Conservation (phyloP, 805 yeast genomes). For the Wickerhamomyces alni region DNA sequence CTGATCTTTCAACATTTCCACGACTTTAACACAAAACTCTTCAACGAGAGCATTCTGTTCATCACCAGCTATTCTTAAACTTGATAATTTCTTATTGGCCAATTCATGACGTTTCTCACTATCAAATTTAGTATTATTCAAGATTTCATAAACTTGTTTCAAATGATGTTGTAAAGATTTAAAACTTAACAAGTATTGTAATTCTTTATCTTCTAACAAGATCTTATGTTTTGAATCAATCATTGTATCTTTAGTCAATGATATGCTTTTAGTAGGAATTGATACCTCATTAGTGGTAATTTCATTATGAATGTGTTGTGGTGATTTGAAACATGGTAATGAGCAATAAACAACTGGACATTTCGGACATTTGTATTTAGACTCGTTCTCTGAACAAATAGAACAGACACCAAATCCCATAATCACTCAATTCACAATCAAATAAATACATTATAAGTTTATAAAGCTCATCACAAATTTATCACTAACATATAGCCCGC, state of each 20-base stretch:
- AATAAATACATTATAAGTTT: background rate
- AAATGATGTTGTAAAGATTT: constrained; percentile 56
- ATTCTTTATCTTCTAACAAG: constrained; percentile 35
- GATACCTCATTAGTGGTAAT: background rate
- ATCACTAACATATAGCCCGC: background rate
- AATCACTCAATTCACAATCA: no score
- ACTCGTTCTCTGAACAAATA: constrained; percentile 18
- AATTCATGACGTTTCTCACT: constrained; percentile 53
- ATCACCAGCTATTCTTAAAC: constrained; percentile 55
- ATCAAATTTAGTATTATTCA: constrained; percentile 41
- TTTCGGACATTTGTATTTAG: constrained; percentile 54
- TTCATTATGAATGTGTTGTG: constrained; percentile 27
- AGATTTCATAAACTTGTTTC: constrained; percentile 39
- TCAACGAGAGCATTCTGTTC: constrained; percentile 66
- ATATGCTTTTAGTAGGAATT: background rate
- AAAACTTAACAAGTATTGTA: constrained; percentile 41
- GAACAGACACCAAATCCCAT: constrained; percentile 9
- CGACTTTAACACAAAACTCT: constrained; percentile 45
- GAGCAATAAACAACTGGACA: constrained; percentile 47
- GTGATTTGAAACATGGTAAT: constrained; percentile 50
- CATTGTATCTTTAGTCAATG: constrained; percentile 1
- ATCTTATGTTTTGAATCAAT: constrained; percentile 21
- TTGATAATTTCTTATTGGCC: constrained; percentile 55
- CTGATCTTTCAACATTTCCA: constrained; percentile 11
- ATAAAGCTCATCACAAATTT: background rate